Conservation (phyloP, 148 eudicot species). For the Diospyros lotus region DNA sequence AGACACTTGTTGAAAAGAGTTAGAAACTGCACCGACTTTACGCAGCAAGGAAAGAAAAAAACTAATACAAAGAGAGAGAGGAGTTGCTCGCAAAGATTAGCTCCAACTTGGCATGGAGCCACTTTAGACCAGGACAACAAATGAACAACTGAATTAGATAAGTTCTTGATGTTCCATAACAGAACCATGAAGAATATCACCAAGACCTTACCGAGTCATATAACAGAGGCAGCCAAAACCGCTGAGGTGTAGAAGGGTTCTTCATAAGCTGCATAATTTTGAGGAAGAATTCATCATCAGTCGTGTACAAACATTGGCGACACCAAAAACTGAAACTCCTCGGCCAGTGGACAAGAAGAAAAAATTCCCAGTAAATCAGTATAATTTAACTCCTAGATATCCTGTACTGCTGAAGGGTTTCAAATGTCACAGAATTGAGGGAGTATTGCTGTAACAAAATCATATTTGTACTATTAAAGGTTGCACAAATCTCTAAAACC, state of each 20-base stretch:
- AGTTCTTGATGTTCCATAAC: not conserved
- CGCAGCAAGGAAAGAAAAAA: not conserved
- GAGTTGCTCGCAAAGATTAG: not conserved
- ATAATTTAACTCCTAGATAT: not conserved
- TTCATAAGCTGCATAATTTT: constrained; percentile 80
- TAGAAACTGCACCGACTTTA: no score
- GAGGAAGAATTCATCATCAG: constrained; percentile 3
- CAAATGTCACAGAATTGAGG: not conserved
- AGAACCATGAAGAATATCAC: not conserved
- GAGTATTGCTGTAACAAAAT: not conserved
- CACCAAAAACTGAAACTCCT: not conserved
- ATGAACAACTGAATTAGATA: not conserved
- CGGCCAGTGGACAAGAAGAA: not conserved
- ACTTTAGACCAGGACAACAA: not conserved
- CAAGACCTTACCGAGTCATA: constrained; percentile 66
- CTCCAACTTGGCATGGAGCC: not conserved
- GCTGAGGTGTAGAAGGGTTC: constrained; percentile 88
- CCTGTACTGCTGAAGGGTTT: not conserved
- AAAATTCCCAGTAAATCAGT: not conserved
- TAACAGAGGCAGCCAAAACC: constrained; percentile 90
- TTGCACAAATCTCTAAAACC: not conserved
- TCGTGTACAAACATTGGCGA: not conserved
- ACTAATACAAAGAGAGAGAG: no score
- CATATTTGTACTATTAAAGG: not conserved
- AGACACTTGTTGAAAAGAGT: no score